A percentile compares a stretch with the other conserved stretches of the same genome.
These are phyloP conservation scores for Leishmania tropica DNA, from an alignment of 208 protist species.

Conservation along the genomic window DNA sequence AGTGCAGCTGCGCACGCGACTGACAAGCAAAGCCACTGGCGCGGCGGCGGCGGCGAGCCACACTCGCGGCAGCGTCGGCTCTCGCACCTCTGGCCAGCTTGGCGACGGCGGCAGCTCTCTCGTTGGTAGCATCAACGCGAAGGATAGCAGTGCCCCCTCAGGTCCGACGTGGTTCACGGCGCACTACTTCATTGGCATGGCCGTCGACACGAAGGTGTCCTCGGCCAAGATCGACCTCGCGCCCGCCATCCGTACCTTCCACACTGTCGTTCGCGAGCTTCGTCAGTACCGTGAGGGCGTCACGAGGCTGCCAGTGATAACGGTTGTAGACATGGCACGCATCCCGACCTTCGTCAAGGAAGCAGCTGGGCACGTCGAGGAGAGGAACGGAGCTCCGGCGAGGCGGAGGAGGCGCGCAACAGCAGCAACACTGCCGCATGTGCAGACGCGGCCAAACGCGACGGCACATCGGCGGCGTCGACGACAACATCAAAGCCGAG, in stretches of 20 bases:
- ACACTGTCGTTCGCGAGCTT: constrained; percentile 66
- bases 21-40: constrained; percentile 23
- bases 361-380: constrained; percentile 59
- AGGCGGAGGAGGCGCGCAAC: not conserved
- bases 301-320: constrained; percentile 72
- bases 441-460: not conserved
- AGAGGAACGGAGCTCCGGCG: not conserved
- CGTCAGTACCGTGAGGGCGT: constrained; percentile 75
- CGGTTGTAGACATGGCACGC: constrained; percentile 60
- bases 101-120: constrained; percentile 4
- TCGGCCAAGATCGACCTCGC: constrained; percentile 65
- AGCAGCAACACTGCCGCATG: not conserved
- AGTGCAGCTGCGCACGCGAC: constrained; percentile 48
- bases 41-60: not conserved
- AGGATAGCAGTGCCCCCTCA: constrained; percentile 6
- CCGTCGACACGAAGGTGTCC: constrained; percentile 58
- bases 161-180: constrained; percentile 44
- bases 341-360: constrained; percentile 79
- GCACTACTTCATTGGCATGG: constrained; percentile 89
- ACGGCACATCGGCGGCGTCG: constrained; percentile 7
- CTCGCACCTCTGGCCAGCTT: constrained; percentile 22
- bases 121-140: constrained; percentile 3
- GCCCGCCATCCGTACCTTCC: constrained; percentile 72
- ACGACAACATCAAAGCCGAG: not conserved
- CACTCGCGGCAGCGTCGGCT: constrained; percentile 24